A percentile compares a stretch with the other conserved stretches of the same genome.
phyloP scores from a whole-genome alignment of 768 basidiomycete genomes.

The Suillus bovinus region DNA sequence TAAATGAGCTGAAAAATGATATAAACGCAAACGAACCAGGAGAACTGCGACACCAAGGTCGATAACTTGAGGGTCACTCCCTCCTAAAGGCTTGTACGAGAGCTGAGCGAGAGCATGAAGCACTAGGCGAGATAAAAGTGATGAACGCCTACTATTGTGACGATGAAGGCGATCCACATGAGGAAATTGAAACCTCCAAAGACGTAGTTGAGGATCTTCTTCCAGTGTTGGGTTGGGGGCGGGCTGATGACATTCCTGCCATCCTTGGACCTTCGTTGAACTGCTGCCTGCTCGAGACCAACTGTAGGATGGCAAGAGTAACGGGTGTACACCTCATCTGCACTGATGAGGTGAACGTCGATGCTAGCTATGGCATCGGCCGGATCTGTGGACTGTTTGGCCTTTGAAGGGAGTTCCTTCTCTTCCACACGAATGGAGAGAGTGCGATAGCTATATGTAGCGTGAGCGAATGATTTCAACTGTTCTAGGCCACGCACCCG shows the following conservation, averaged over 20 bases:
- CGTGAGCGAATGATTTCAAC: not conserved
- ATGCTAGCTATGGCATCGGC: slow-evolving; percentile 43
- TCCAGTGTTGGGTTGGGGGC: slow-evolving; percentile 46
- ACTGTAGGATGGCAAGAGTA: slow-evolving; percentile 42
- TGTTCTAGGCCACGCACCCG: slow-evolving; percentile 8
- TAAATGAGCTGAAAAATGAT: slow-evolving; percentile 12
- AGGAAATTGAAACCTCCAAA: slow-evolving; percentile 61
- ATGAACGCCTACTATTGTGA: slow-evolving; percentile 38
- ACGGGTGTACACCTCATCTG: slow-evolving; percentile 44
- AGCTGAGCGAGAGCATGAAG: slow-evolving; percentile 35
- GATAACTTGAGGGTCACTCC: slow-evolving; percentile 38
- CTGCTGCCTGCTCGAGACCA: slow-evolving; percentile 50
- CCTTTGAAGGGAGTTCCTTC: slow-evolving; percentile 17
- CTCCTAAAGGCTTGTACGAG: slow-evolving; percentile 52
- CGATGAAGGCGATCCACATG: slow-evolving; percentile 55
- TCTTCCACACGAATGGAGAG: slow-evolving; percentile 46
- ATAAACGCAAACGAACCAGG: slow-evolving; percentile 36
- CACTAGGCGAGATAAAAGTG: not conserved
- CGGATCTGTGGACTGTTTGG: slow-evolving; percentile 30
- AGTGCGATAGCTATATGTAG: slow-evolving; percentile 39
- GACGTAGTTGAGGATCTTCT: slow-evolving; percentile 52
- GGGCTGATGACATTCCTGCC: slow-evolving; percentile 53
- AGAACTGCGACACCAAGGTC: slow-evolving; percentile 56
- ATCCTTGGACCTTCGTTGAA: slow-evolving; percentile 38
- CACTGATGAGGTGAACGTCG: slow-evolving; percentile 46